Evolutionary conservation across 2,329 filamentous ascomycete genomes (phyloP), one percentile per base, ranked within the genome.

Genomic region (Colletotrichum endophyticum): DNA sequence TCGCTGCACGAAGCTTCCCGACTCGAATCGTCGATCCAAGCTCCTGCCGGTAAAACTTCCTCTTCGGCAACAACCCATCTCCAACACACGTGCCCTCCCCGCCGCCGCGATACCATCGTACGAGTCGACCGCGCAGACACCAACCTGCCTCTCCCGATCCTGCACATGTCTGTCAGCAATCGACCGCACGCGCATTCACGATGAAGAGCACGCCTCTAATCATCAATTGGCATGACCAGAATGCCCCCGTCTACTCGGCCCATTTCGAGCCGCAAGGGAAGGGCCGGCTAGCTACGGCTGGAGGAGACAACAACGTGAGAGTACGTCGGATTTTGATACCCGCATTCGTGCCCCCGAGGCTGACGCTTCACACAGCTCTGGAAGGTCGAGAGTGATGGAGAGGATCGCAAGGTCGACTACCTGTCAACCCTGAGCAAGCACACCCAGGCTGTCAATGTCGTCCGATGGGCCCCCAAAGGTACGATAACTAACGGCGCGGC

Each of bases 211-310:
- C 95, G 83, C 96, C 97, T 81, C 91, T 99, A 81, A 96, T 99
- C 84, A 96, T 99, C 87, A 95, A 98, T 89, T 99, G 97, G 97
- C 98, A 99, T 87, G 95, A 98, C 86, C 95, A 98, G 84, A 98
- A 98, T 87, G 93, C 95, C 81, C 97, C 97, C 75, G 96, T 99
- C 84, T 99, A 99, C 88, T 98, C 96, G 59, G 95, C 96, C 80
- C 96, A 99, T 85, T 99, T 99, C 84, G 96, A 99, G 84, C 95
- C 95, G 64, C 91, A 95, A 83, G 96, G 95, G 79, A 98, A 97
- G 85, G 96, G 96, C 70, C 93, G 97, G 82, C 88, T 99, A 78
- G 97, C 97, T 75, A 99, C 97, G 12, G 96, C 94, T 78, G 97
- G 96, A 82, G 97, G 97, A 84, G 97, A 99, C 86, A 98, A 98